phyloP scores from a whole-genome alignment of 768 basidiomycete genomes.

The Coprinellus micaceus region DNA sequence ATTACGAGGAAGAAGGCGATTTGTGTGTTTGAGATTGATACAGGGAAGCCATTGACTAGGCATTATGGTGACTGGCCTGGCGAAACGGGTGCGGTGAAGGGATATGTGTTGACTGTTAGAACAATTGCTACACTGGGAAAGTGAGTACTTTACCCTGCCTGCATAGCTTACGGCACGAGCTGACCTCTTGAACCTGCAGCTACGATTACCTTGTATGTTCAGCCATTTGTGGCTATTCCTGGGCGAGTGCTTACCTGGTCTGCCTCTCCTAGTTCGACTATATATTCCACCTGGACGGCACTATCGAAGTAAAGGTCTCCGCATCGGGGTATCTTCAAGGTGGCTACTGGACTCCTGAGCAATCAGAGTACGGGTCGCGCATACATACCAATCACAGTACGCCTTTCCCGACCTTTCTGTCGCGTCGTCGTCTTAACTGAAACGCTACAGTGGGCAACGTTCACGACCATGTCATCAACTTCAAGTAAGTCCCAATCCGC shows the following conservation, averaged over 20 bases:
- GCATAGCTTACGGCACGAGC: no score
- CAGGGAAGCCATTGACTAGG: constrained; percentile 51
- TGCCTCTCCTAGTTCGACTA: constrained; percentile 56
- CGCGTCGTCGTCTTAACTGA: not conserved
- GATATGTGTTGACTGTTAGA: constrained; percentile 54
- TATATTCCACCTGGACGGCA: constrained; percentile 62
- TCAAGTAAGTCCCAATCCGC: constrained; percentile 35
- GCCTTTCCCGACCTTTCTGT: constrained; percentile 20
- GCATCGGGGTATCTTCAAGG: constrained; percentile 70
- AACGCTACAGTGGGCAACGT: constrained; percentile 51
- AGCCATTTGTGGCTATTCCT: no score
- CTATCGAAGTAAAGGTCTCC: constrained; percentile 63
- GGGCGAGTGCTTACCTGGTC: no score
- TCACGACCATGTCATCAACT: constrained; percentile 68
- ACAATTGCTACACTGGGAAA: constrained; percentile 62
- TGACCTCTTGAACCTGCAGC: no score
- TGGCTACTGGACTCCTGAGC: constrained; percentile 50
- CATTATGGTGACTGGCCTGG: constrained; percentile 51
- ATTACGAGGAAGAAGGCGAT: constrained; percentile 50
- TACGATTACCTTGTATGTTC: no score
- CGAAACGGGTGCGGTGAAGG: constrained; percentile 60
- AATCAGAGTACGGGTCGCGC: constrained; percentile 49
- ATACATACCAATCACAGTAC: constrained; percentile 55
- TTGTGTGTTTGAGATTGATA: constrained; percentile 63
- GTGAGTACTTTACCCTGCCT: no score